A percentile compares a stretch with the other conserved stretches of the same genome.
Conservation (phyloP, 805 yeast genomes). For the Blastobotrys mokoenaii region DNA sequence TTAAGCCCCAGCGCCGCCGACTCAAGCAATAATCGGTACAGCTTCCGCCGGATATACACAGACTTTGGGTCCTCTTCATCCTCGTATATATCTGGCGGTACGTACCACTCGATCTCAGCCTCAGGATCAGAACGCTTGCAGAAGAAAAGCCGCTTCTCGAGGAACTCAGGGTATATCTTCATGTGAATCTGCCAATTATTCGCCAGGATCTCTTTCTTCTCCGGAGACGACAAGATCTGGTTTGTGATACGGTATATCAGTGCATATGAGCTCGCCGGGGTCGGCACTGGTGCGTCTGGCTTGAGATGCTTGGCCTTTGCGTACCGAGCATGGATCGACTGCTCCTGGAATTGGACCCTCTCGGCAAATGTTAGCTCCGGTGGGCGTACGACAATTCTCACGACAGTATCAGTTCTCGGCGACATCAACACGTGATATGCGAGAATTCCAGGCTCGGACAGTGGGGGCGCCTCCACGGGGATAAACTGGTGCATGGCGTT, state of each 20-base stretch:
- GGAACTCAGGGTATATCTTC: conserved; percentile 46
- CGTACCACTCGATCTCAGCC: conserved; percentile 8
- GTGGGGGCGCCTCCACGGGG: background rate
- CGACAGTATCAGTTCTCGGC: conserved; percentile 15
- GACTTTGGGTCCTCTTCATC: conserved; percentile 10
- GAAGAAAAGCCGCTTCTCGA: conserved; percentile 29
- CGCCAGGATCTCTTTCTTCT: conserved; percentile 47
- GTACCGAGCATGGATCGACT: conserved; percentile 46
- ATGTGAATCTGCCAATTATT: conserved; percentile 45
- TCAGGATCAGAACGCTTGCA: conserved; percentile 1
- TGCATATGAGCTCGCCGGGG: conserved; percentile 48
- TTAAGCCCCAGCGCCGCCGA: conserved; percentile 8
- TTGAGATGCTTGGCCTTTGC: conserved; percentile 23
- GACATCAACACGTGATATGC: conserved; percentile 8
- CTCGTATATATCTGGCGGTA: conserved; percentile 19
- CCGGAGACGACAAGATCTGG: conserved; percentile 52
- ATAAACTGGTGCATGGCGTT: conserved; percentile 11
- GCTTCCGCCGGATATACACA: conserved; percentile 5
- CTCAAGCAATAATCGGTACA: conserved; percentile 15
- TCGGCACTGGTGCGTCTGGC: conserved; percentile 35
- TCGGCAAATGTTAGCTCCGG: conserved; percentile 39
- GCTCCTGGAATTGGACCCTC: conserved; percentile 38
- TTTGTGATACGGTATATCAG: conserved; percentile 55
- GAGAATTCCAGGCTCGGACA: too few relatives aligned
- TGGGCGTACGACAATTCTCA: conserved; percentile 13